Percentiles rank a stretch among this genome's conserved stretches.
These are phyloP conservation scores for Penicillium sp. DNA, from an alignment of 2,329 filamentous ascomycete genomes.

Conservation along the genomic window DNA sequence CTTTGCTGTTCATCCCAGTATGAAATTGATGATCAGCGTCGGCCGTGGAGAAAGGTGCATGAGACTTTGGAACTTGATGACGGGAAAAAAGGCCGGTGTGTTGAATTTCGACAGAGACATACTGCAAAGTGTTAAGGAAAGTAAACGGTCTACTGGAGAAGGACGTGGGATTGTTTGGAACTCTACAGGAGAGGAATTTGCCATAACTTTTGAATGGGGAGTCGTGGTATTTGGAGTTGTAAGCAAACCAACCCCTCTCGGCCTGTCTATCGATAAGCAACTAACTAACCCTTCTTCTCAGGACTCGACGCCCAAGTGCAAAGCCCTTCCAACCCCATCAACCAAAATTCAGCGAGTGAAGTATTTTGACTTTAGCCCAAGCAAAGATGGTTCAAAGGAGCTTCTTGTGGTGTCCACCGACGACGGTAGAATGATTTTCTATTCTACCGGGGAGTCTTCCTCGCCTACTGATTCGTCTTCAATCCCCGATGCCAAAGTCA, in stretches of 20 bases:
- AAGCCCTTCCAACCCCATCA: slow-evolving; percentile 61
- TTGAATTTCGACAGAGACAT: slow-evolving; percentile 75
- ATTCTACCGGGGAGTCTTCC: slow-evolving; percentile 57
- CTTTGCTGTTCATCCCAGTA: slow-evolving; percentile 91
- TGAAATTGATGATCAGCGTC: slow-evolving; percentile 94
- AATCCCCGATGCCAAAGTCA: slow-evolving; percentile 56
- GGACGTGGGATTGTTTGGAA: slow-evolving; percentile 81
- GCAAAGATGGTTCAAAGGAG: slow-evolving; percentile 48
- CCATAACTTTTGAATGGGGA: slow-evolving; percentile 83
- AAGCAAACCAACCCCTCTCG: slow-evolving; percentile 22
- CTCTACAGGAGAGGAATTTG: slow-evolving; percentile 72
- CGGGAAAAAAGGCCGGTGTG: slow-evolving; percentile 90
- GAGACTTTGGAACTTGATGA: slow-evolving; percentile 94
- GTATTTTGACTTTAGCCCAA: slow-evolving; percentile 55
- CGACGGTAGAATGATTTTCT: slow-evolving; percentile 82
- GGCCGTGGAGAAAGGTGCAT: slow-evolving; percentile 86
- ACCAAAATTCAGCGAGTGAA: slow-evolving; percentile 81
- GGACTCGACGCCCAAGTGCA: slow-evolving; percentile 76
- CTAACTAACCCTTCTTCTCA: slow-evolving; percentile 17
- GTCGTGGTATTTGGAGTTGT: slow-evolving; percentile 77
- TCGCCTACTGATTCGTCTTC: slow-evolving; percentile 45
- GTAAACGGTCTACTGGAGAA: slow-evolving; percentile 73
- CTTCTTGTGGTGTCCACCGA: slow-evolving; percentile 79
- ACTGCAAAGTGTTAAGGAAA: slow-evolving; percentile 71
- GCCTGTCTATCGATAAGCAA: not conserved